A percentile compares a stretch with the other conserved stretches of the same genome.
Evolutionary conservation across 2,329 filamentous ascomycete species (phyloP).

Genomic region (Madurella fahalii): DNA sequence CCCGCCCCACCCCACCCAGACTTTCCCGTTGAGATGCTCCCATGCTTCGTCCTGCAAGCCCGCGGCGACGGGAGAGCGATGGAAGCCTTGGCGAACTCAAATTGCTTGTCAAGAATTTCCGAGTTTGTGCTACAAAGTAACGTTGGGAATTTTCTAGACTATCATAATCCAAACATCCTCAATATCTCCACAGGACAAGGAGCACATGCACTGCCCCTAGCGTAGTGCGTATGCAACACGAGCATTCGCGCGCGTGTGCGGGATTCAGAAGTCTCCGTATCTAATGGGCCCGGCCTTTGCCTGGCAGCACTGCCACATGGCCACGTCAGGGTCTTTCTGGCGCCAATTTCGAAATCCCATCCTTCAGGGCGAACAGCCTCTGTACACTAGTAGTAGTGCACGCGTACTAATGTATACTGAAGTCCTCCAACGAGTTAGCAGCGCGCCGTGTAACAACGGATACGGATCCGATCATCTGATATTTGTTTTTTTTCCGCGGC

Average conservation of each 20-base stretch:
- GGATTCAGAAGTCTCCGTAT: neutral
- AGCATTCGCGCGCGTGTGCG: neutral
- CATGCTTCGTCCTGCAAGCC: neutral
- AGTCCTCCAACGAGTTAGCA: too few relatives aligned
- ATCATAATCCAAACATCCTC: too few relatives aligned
- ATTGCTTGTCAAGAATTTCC: neutral
- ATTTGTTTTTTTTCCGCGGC: too few relatives aligned
- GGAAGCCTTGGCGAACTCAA: neutral
- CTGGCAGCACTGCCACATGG: neutral
- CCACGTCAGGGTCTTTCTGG: neutral
- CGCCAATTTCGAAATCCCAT: too few relatives aligned
- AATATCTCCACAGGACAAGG: too few relatives aligned
- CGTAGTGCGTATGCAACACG: neutral
- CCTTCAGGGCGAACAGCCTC: too few relatives aligned
- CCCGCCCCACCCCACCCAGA: neutral
- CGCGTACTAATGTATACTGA: too few relatives aligned
- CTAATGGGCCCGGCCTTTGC: neutral
- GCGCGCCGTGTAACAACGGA: too few relatives aligned
- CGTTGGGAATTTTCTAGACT: too few relatives aligned
- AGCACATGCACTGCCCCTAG: too few relatives aligned
- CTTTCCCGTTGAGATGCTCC: neutral
- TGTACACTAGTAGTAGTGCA: too few relatives aligned
- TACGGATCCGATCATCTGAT: too few relatives aligned
- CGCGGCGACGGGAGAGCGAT: slow-evolving; percentile 1
- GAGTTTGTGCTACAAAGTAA: neutral